These are phyloP conservation scores for Cenchrus purpureus DNA, from an alignment of 176 grass and related monocot species.

Conservation along the genomic window DNA sequence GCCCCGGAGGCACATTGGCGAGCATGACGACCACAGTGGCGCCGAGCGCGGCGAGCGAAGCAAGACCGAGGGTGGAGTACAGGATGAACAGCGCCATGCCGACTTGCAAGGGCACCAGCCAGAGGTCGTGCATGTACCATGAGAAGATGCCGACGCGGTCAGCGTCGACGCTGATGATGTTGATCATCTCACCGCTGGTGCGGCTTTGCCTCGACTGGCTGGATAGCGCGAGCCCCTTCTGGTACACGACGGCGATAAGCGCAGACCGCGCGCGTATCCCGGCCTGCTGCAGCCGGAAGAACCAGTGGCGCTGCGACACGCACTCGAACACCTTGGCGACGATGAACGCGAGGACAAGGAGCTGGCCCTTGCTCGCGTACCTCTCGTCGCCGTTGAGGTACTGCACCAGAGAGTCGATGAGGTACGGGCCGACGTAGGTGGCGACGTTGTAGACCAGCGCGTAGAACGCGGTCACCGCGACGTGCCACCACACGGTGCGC, in stretches of 20 bases:
- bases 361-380: slow-evolving; percentile 57
- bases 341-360: slow-evolving; percentile 65
- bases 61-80: slow-evolving; percentile 64
- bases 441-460: slow-evolving; percentile 61
- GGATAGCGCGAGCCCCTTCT: slow-evolving; percentile 73
- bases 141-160: slow-evolving; percentile 51
- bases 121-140: slow-evolving; percentile 82
- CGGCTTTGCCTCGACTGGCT: slow-evolving; percentile 34
- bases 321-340: slow-evolving; percentile 72
- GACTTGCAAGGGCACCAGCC: slow-evolving; percentile 76
- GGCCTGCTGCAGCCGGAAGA: slow-evolving; percentile 65
- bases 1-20: slow-evolving; percentile 67
- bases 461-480: slow-evolving; percentile 70
- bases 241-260: slow-evolving; percentile 71
- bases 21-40: slow-evolving; percentile 75
- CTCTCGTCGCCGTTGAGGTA: slow-evolving; percentile 73
- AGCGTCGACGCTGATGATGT: slow-evolving; percentile 79
- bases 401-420: slow-evolving; percentile 81
- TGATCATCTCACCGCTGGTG: slow-evolving; percentile 42
- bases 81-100: slow-evolving; percentile 72
- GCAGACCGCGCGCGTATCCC: slow-evolving; percentile 50
- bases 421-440: slow-evolving; percentile 83
- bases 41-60: slow-evolving; percentile 55
- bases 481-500: slow-evolving; percentile 61
- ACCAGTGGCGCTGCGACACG: slow-evolving; percentile 59